Base-by-base conservation (phyloP, 2,329 filamentous ascomycete genomes). In the Nemania sp. region DNA sequence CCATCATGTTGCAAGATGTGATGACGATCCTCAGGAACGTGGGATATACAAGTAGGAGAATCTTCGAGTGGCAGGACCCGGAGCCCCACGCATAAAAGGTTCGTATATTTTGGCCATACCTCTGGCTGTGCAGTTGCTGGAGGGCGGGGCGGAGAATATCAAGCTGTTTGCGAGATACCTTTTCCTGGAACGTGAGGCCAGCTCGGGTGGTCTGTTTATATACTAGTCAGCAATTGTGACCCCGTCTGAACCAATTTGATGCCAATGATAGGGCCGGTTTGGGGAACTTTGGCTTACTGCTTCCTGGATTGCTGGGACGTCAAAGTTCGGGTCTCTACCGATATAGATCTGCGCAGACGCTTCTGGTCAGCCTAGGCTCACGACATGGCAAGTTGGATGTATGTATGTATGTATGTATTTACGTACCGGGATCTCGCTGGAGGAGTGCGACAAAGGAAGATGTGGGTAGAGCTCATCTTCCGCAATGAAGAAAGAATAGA, bases 1-100 rank as follows among this genome's bases (percentile, higher is more conserved):
- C 47, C 67, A 69, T 69, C 65, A 71, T 68, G n/a, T 71, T 69
- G 20, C 68, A 71, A 6, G 67, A 69, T 1, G 68, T 71, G 18
- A 71, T 70, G 21, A 66, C 65, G 10, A 71, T 54, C 6, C 68
- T 53, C 5, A 70, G 54, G n/a, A 70, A 71, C 0, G 13, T 42
- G 0, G 65, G 57, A 47, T 71, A 71, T 1, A 69, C 62, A 10
- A 71, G 65, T 2, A 66, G 18, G 3, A 71, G 63, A 3, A 68
- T 60, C 43, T 71, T 70, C 0, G 68, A 67, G 37, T 70, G 65
- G 1, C 62, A 63, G 34, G 64, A 69, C 4, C 65, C 65, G 2
- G 21, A 6, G 13, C 58, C 62, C 64, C 25, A 29, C 25, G 64
- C 56, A 54, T 69, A 67, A 46, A 70, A 71, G 2, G 65, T 60